Evolutionary conservation across 108 stramenopile species (phyloP).

Genomic region (Cyclotella kingstonii): DNA sequence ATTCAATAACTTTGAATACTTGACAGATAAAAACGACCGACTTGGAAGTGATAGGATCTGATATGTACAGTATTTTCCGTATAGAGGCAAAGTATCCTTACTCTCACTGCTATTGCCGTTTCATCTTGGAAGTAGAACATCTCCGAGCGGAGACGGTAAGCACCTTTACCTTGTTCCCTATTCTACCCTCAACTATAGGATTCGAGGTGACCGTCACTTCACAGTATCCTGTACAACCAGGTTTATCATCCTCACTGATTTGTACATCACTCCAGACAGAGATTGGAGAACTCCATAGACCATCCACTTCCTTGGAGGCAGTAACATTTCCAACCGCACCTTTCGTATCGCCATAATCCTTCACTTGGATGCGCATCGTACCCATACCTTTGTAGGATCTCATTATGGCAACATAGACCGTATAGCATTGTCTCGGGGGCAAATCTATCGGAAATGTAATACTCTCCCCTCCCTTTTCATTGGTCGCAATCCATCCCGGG

Average conservation of each 20-base stretch:
- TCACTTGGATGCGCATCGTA: conserved; percentile 39
- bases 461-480: conserved; percentile 40
- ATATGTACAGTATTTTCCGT: background rate
- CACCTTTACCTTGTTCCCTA: conserved; percentile 63
- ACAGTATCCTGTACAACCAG: conserved; percentile 56
- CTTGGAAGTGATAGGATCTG: no score
- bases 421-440: conserved; percentile 47
- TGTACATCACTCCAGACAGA: conserved; percentile 56
- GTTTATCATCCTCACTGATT: conserved; percentile 33
- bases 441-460: conserved; percentile 54
- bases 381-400: conserved; percentile 63
- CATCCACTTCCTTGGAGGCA: conserved; percentile 35
- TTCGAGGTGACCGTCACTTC: conserved; percentile 42
- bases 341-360: conserved; percentile 28
- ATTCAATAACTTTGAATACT: no score
- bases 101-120: background rate
- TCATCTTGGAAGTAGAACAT: conserved; percentile 14
- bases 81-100: background rate
- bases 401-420: conserved; percentile 47
- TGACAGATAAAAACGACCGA: no score
- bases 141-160: conserved; percentile 46
- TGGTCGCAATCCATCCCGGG: conserved; percentile 60
- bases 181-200: conserved; percentile 36
- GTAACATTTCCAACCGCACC: conserved; percentile 3
- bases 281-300: conserved; percentile 53